Evolutionary conservation across 441 rosid genomes (phyloP), one percentile per base, ranked within the genome.

Genomic region (Isatis lusitanica): DNA sequence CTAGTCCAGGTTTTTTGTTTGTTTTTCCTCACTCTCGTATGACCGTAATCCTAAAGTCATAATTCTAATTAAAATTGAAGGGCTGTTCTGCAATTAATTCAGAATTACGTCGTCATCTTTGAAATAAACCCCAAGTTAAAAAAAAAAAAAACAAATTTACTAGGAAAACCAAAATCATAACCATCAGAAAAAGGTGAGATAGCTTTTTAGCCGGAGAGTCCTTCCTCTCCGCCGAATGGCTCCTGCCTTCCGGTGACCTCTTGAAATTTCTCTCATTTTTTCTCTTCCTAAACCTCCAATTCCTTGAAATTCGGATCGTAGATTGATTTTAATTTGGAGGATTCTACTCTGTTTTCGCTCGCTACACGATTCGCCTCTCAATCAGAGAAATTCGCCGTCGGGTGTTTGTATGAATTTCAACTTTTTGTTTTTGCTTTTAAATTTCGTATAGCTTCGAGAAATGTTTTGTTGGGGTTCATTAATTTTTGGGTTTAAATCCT

Each of bases 11-110:
- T 24, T 26, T 26, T 18, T 48, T 4, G 3, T 11, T 21, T 50
- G 9, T 48, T 48, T 16, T 15, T 43, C 5, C 7, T 48, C 1
- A 3, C 6, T 6, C 5, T 7, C 7, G 17, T 21, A 28, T n/a
- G 28, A 17, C 9, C 21, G 63, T 52, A 18, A 30, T 30, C n/a
- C 40, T 21, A 9, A 13, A 7, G 4, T 36, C 0, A 18, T 13
- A 64, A 64, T 64, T 57, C 6, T 70, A 40, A n/a, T 17, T 7
- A 24, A 76, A 71, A 7, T 24, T 59, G 63, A 38, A 65, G 80
- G 76, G 72, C 10, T 43, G 3, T 0, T 64, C 0, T 65, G 76
- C 68, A 76, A 76, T 70, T 76, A 58, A 31, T 5, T 10, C 5
- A 48, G 15, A 64, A 57, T 40, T 40, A 63, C 38, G 69, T 5